Base-by-base conservation (phyloP, 2,329 filamentous ascomycete genomes). In the Anthostomella pinea region DNA sequence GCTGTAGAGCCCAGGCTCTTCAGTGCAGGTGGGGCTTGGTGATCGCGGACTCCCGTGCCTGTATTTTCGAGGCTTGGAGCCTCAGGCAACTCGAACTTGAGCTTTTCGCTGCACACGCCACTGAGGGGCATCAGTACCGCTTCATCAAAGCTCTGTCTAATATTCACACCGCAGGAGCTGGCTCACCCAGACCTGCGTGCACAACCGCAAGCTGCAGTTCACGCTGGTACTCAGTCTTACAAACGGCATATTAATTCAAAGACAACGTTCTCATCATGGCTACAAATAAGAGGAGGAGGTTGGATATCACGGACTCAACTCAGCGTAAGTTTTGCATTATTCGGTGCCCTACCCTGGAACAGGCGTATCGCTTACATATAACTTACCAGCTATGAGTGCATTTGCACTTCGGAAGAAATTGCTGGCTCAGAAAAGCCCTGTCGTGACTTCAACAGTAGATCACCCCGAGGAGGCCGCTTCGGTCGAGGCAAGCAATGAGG, bases 381-480 rank as follows among this genome's bases (percentile, higher is more conserved):
- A 34, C 22, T 43, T 41, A 10, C 11, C 31, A 66, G 60, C 54
- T 13, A 58, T 68, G 58, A 71, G 68, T 51, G 69, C 68, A 14
- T 69, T 70, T 52, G 66, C 68, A 15, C 54, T 69, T 22, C 58
- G 68, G 3, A 64, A 64, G 37, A 62, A 56, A 36, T 52, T 69
- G 3, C 51, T 66, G 31, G 54, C 44, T 43, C 49, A 52, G 35
- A 48, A 46, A 31, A 35, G 27, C 28, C 29, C 42, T 18, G 27
- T 27, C 27, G 24, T 37, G 3, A 13, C 36, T 15, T 20, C 38
- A 6, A 15, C 40, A 18, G 10, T 6, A 19, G 23, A 32, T 8
- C 11, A 41, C 11, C 9, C n/a, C 21, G 13, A 41, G 26, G 36
- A 38, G 21, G 10, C 26, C 16, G 33, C 7, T n/a, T 20, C 17